Base-by-base conservation (phyloP, 2,329 filamentous ascomycete genomes). In the Tolypocladium guangdongense region DNA sequence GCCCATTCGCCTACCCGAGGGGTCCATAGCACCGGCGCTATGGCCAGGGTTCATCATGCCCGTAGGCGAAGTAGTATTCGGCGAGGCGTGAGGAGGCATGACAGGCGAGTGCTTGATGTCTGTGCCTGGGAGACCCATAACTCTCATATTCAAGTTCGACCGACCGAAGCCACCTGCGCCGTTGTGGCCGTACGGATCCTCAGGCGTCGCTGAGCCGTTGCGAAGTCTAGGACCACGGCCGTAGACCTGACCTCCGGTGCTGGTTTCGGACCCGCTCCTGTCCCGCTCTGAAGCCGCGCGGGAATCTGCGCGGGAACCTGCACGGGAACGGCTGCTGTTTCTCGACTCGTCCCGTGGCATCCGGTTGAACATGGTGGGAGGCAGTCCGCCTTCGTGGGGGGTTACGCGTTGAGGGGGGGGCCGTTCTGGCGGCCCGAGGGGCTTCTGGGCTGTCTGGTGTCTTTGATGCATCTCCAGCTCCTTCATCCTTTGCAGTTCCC, bases 401-500 rank as follows among this genome's bases (percentile, higher is more conserved):
- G 71, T 69, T 5, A 71, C 68, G 49, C 70, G 66, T 20, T 69
- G 65, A 22, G 59, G 58, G 3, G 59, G 47, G 10, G 58, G 56
- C 18, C 62, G 60, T 16, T 68, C 66, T 38, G 52, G 45, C 18
- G 47, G 36, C 10, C 50, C 37, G 30, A 53, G 53, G 2, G 57
- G n/a, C 33, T 53, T 58, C 18, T 53, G 50, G 47, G 56, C 47
- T n/a, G 64, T 16, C 32, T 72, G 67, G 54, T 75, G 71, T 20
- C 73, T 72, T 18, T 73, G 69, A 49, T 75, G 66, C 3, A 68
- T 64, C 55, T 82, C 79, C 1, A 74, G 56, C 58, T 82, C 80
- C 63, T 76, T 81, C 59, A 78, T 73, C 55, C 69, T 76, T 58
- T 82, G 79, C 18, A 82, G 66, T 53, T 83, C 78, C 14, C 78